These are phyloP conservation scores for Phialophora verrucosa DNA, from an alignment of 2,329 filamentous ascomycete species.

Conservation along the genomic window DNA sequence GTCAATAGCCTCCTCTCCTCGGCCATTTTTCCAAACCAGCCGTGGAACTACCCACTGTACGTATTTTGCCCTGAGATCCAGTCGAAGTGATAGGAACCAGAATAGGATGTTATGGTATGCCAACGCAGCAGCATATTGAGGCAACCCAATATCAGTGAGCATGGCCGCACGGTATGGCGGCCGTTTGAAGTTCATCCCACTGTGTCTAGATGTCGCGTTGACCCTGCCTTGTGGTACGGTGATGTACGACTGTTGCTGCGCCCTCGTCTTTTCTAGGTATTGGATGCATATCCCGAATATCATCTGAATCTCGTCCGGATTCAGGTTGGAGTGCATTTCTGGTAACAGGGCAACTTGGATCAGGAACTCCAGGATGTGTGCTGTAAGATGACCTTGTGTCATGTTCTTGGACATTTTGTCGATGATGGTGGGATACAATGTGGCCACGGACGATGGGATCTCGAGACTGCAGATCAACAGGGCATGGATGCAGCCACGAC, in stretches of 20 bases:
- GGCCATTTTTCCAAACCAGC: slow-evolving; percentile 75
- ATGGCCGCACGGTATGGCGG: slow-evolving; percentile 43
- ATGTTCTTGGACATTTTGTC: slow-evolving; percentile 96
- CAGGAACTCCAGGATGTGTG: slow-evolving; percentile 96
- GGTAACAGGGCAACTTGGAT: slow-evolving; percentile 83
- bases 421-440: slow-evolving; percentile 81
- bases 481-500: slow-evolving; percentile 92
- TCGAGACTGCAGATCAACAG: slow-evolving; percentile 95
- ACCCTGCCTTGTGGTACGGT: slow-evolving; percentile 39
- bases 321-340: slow-evolving; percentile 83
- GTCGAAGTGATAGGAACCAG: slow-evolving; percentile 91
- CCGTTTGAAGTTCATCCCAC: slow-evolving; percentile 34
- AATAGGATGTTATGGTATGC: slow-evolving; percentile 96
- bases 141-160: slow-evolving; percentile 72
- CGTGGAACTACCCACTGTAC: slow-evolving; percentile 91
- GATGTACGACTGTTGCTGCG: slow-evolving; percentile 50
- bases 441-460: slow-evolving; percentile 83
- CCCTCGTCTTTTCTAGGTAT: slow-evolving; percentile 86
- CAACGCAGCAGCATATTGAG: slow-evolving; percentile 90
- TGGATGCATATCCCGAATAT: slow-evolving; percentile 95
- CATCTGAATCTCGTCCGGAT: slow-evolving; percentile 88
- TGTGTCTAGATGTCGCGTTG: slow-evolving; percentile 33
- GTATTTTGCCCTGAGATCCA: slow-evolving; percentile 80
- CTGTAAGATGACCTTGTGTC: slow-evolving; percentile 86
- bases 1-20: slow-evolving; percentile 76